phyloP scores from a whole-genome alignment of 495 filamentous ascomycete genomes.

The Aspergillus bertholletiae region DNA sequence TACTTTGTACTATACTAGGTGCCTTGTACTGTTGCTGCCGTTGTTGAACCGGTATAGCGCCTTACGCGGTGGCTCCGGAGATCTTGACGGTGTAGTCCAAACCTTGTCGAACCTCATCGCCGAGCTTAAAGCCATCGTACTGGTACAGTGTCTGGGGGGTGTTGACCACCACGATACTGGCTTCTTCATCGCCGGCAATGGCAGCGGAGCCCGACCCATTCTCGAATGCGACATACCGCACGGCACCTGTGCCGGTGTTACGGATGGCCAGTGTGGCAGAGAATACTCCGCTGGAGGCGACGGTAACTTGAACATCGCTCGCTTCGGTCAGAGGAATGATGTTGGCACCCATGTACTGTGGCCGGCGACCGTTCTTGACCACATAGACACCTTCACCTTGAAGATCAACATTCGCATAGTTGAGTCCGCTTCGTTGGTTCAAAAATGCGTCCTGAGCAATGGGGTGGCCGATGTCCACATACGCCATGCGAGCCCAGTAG shows the following conservation, averaged over 20 bases:
- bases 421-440: neutral
- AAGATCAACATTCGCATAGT: conserved; percentile 7
- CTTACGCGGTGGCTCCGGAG: conserved; percentile 1
- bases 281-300: neutral
- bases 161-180: conserved; percentile 10
- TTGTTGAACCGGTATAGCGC: too few species aligned
- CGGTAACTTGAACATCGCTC: neutral
- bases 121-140: conserved; percentile 8
- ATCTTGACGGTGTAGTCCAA: conserved; percentile 9
- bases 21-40: too few species aligned
- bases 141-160: conserved; percentile 1
- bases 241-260: neutral
- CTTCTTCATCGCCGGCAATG: conserved; percentile 4
- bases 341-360: conserved; percentile 12
- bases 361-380: conserved; percentile 4
- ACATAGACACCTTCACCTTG: conserved; percentile 1
- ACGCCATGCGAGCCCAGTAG: conserved; percentile 15
- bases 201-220: neutral
- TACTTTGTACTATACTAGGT: too few species aligned
- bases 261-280: conserved; percentile 8
- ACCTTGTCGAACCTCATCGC: conserved; percentile 1
- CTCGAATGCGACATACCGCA: conserved; percentile 5
- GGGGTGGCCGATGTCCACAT: conserved; percentile 8
- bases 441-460: conserved; percentile 6
- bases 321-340: conserved; percentile 6